A percentile compares a stretch with the other conserved stretches of the same genome.
Evolutionary conservation across 2,329 filamentous ascomycete genomes (phyloP).

Genomic region (Botrytis fragariae): DNA sequence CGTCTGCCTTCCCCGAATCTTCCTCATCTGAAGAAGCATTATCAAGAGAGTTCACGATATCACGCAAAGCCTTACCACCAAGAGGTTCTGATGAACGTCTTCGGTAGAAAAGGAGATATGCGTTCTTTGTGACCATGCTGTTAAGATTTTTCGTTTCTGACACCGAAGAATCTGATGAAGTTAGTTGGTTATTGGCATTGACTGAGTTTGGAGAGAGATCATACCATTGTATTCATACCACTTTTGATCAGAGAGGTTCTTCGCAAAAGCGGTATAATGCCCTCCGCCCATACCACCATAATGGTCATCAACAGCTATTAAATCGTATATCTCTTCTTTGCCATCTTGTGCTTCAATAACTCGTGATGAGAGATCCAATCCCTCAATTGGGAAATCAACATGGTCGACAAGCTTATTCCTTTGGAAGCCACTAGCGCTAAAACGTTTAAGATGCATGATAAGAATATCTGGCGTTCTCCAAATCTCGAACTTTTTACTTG

Average conservation of each 20-base stretch:
- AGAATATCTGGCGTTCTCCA: conserved; percentile 97
- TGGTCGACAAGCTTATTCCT: conserved; percentile 88
- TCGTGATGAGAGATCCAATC: conserved; percentile 75
- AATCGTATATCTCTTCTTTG: conserved; percentile 82
- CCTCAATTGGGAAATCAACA: conserved; percentile 88
- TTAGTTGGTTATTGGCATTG: conserved; percentile 42
- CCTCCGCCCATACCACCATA: conserved; percentile 90
- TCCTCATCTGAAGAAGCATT: conserved; percentile 48
- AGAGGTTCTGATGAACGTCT: conserved; percentile 74
- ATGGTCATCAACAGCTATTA: conserved; percentile 95
- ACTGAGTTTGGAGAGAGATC: conserved; percentile 36
- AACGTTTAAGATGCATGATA: conserved; percentile 92
- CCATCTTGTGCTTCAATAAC: conserved; percentile 78
- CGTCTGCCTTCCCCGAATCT: conserved; percentile 75
- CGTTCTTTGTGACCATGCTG: conserved; percentile 68
- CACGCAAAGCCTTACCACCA: conserved; percentile 72
- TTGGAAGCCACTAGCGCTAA: conserved; percentile 78
- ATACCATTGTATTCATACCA: conserved; percentile 98
- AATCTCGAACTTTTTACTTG: conserved; percentile 93
- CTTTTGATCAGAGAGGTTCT: conserved; percentile 82
- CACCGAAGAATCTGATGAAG: conserved; percentile 67
- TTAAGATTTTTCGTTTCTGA: conserved; percentile 57
- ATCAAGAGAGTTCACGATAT: conserved; percentile 64
- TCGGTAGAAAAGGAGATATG: conserved; percentile 95
- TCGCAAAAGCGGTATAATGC: conserved; percentile 92